Evolutionary conservation across 176 grass and related monocot species (phyloP), one percentile per base, ranked within the genome.

Genomic region (Tuctoria greenei): DNA sequence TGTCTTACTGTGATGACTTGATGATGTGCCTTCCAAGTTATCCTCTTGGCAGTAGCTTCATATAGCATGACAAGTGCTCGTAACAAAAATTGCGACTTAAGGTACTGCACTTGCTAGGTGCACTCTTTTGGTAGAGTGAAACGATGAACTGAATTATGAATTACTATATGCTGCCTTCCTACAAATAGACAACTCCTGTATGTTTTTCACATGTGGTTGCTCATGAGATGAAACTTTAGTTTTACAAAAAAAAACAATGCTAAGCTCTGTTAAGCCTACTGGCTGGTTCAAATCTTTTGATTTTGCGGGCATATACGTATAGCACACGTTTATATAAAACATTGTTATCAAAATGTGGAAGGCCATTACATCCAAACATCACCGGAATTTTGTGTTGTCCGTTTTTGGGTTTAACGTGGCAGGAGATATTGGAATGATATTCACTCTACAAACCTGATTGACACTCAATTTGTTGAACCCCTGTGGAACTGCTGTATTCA

Each of bases 1-100:
- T 81, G 71, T 66, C 82, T 68, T 85, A 89, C 50, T 85, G 78
- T 14, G 81, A 84, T 74, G 73, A 52, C 59, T 72, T 84, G 77
- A 72, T 89, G 72, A 89, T 84, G 26, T 36, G 77, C 81, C 43
- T 61, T 61, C 72, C 86, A 71, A 43, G 60, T 61, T 78, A 39
- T 44, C 61, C 79, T 11, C 43, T 52, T 78, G 79, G 47, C 38
- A 39, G 20, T 78, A 72, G 58, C 52, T 73, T 58, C 43, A 62
- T 87, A 20, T 77, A 46, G 43, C 41, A 70, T 61, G 76, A 41
- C 65, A 61, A 43, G 27, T 49, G 26, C n/a, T 9, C 45, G 10
- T 37, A 16, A 74, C 21, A 67, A 38, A 71, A 82, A 63, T 5
- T 69, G 68, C 46, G 71, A 65, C 25, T 52, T 20, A 55, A 69